Evolutionary conservation across 2,329 filamentous ascomycete species (phyloP).

Genomic region (Fusarium multiceps): DNA sequence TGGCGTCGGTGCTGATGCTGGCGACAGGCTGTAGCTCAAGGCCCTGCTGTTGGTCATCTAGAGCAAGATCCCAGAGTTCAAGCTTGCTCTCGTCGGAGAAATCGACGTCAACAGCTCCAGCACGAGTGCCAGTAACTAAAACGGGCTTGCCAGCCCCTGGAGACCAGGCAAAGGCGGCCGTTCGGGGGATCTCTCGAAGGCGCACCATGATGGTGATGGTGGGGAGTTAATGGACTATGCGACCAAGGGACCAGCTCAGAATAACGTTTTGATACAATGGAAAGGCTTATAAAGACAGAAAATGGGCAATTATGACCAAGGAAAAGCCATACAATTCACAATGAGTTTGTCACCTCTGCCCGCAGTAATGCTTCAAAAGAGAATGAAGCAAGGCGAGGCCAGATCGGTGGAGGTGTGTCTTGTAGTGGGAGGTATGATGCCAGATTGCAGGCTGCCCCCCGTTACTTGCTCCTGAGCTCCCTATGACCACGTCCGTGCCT

Average conservation of each 20-base stretch:
- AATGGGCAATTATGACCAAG: constrained; percentile 36
- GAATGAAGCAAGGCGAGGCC: constrained; percentile 42
- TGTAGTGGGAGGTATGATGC: constrained; percentile 54
- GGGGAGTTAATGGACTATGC: constrained; percentile 42
- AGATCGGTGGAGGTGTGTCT: constrained; percentile 42
- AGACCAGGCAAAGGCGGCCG: constrained; percentile 97
- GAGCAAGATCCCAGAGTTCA: constrained; percentile 92
- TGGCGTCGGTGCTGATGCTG: constrained; percentile 88
- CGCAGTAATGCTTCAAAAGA: constrained; percentile 45
- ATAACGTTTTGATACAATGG: constrained; percentile 33
- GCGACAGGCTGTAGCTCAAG: constrained; percentile 87
- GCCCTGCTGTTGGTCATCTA: constrained; percentile 80
- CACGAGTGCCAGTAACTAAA: constrained; percentile 91
- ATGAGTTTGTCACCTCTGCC: constrained; percentile 47
- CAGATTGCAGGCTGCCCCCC: constrained; percentile 57
- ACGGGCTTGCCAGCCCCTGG: constrained; percentile 81
- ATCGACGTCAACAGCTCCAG: constrained; percentile 94
- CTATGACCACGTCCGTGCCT: constrained; percentile 44
- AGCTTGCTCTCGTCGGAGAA: constrained; percentile 98
- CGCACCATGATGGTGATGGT: constrained; percentile 79
- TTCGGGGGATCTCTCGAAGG: constrained; percentile 94
- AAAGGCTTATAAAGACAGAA: constrained; percentile 30
- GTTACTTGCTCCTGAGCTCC: constrained; percentile 48
- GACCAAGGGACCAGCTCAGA: constrained; percentile 41
- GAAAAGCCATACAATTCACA: constrained; percentile 35